A percentile compares a stretch with the other conserved stretches of the same genome.
Evolutionary conservation across 2,329 filamentous ascomycete species (phyloP).

Genomic region (Cladophialophora exuberans): DNA sequence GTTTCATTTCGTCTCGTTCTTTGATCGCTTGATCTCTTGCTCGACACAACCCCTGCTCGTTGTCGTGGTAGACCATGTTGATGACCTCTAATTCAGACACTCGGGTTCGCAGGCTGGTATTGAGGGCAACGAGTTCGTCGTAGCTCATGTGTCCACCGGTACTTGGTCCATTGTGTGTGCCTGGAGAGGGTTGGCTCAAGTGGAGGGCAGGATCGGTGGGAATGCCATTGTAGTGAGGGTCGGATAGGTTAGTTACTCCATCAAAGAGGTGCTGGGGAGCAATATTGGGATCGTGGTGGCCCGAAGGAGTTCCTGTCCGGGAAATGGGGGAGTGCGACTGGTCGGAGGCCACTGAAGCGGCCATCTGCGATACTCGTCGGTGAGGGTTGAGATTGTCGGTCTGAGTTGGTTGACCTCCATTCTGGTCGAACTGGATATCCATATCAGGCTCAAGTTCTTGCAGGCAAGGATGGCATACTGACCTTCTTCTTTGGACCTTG

Average conservation of each 20-base stretch:
- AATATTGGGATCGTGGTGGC: conserved; percentile 69
- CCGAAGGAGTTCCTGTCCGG: conserved; percentile 74
- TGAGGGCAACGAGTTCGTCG: conserved; percentile 73
- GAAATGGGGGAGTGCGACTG: conserved; percentile 78
- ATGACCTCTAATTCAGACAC: conserved; percentile 96
- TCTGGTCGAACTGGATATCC: conserved; percentile 50
- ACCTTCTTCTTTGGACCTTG: conserved; percentile 85
- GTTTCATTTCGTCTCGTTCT: conserved; percentile 79
- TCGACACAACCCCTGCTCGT: conserved; percentile 58
- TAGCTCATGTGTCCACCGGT: conserved; percentile 75
- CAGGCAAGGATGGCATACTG: conserved; percentile 37
- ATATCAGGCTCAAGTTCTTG: conserved; percentile 5
- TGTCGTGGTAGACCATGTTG: conserved; percentile 64
- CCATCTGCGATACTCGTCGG: conserved; percentile 71
- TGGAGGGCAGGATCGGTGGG: conserved; percentile 56
- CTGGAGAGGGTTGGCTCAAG: conserved; percentile 62
- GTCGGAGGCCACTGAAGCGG: conserved; percentile 72
- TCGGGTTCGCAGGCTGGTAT: conserved; percentile 88
- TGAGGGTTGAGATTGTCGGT: conserved; percentile 61
- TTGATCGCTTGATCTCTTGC: conserved; percentile 77
- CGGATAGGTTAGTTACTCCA: conserved; percentile 63
- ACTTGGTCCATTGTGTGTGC: conserved; percentile 63
- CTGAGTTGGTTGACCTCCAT: conserved; percentile 62
- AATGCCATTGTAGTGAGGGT: conserved; percentile 67
- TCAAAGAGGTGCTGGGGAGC: conserved; percentile 80